A percentile compares a stretch with the other conserved stretches of the same genome.
These are phyloP conservation scores for Cystobasidium pallidum DNA, from an alignment of 1,284 basidiomycete genomes.

Conservation along the genomic window DNA sequence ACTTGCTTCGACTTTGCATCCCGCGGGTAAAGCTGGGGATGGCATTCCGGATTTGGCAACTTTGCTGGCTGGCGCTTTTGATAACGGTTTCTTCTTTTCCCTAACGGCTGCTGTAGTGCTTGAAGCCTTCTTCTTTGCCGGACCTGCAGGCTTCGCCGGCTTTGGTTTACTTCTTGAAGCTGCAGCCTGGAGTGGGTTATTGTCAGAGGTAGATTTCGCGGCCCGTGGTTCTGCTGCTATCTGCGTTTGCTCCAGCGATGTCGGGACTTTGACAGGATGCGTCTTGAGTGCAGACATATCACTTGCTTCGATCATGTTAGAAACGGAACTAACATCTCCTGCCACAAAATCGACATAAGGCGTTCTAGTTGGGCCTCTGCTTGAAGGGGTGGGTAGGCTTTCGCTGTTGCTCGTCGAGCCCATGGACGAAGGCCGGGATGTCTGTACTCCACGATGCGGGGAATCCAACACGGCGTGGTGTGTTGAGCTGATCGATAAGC, in stretches of 20 bases:
- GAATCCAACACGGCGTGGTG: background rate
- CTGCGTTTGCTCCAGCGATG: background rate
- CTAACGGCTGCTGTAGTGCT: constrained; percentile 10
- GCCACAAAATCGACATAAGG: background rate
- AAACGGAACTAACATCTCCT: background rate
- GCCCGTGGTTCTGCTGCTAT: background rate
- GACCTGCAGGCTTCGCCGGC: background rate
- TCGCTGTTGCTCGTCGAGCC: constrained; percentile 29
- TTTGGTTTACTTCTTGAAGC: background rate
- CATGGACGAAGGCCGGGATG: background rate
- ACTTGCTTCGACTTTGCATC: background rate
- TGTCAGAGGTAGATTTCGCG: background rate
- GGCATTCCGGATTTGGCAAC: background rate
- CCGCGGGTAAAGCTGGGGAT: background rate
- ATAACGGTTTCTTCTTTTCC: constrained; percentile 1
- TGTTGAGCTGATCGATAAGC: background rate
- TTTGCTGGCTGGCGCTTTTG: constrained; percentile 6
- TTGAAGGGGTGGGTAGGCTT: constrained; percentile 15
- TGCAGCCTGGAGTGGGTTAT: background rate
- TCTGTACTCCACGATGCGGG: background rate
- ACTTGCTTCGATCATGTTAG: background rate
- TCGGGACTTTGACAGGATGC: background rate
- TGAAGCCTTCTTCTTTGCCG: constrained; percentile 23
- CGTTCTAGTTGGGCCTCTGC: background rate
- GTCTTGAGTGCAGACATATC: background rate